These are phyloP conservation scores for Gnomoniopsis smithogilvyi DNA, from an alignment of 2,329 filamentous ascomycete genomes.

Conservation along the genomic window DNA sequence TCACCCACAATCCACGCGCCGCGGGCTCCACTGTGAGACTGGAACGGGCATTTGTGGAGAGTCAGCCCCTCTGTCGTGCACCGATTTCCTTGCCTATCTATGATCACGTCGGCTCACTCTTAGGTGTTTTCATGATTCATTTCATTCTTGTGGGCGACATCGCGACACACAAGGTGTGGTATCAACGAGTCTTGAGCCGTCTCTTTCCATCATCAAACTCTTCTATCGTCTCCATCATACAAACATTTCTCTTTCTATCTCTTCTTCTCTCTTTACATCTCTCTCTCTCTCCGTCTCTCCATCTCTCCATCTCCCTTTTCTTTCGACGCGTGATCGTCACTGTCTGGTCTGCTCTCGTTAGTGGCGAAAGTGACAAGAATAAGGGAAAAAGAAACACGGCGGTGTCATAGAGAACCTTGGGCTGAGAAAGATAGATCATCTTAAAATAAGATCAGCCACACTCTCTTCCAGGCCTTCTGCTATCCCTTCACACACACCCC, in stretches of 20 bases:
- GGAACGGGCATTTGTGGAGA: neutral
- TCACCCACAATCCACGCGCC: neutral
- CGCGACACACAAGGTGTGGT: neutral
- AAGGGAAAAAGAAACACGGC: neutral
- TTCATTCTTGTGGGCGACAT: neutral
- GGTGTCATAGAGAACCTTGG: neutral
- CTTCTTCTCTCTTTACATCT: no score
- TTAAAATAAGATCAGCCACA: neutral
- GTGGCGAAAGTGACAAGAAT: neutral
- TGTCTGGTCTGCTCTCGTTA: neutral
- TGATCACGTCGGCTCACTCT: neutral
- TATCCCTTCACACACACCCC: neutral
- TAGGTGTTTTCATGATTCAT: neutral
- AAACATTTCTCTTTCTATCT: no score
- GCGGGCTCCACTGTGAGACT: neutral
- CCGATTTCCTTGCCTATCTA: neutral
- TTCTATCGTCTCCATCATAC: no score
- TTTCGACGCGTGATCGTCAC: neutral
- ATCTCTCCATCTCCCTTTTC: no score
- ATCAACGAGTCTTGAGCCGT: neutral
- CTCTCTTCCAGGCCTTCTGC: neutral
- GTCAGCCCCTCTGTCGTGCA: neutral
- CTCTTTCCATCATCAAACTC: no score
- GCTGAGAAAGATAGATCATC: neutral
- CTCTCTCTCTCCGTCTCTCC: no score